Evolutionary conservation across 1,284 basidiomycete genomes (phyloP).

Genomic region (Trichosporon coremiiforme): DNA sequence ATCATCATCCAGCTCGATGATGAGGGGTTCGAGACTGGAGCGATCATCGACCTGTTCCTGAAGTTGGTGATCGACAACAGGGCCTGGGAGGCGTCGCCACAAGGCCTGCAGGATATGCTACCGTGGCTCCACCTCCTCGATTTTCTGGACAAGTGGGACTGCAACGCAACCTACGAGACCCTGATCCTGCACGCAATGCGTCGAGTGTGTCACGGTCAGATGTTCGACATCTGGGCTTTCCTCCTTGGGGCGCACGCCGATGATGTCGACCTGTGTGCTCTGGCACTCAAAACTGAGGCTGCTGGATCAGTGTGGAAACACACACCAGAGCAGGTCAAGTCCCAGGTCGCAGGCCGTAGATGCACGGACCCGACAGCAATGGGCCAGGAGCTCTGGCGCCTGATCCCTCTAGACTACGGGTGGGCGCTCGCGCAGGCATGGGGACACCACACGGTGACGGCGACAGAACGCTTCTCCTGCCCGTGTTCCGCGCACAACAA

Average conservation of each 20-base stretch:
- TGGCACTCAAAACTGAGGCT: background rate
- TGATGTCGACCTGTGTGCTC: background rate
- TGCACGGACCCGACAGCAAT: background rate
- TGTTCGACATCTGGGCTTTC: background rate
- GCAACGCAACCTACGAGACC: background rate
- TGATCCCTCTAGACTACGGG: background rate
- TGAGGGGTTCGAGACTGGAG: background rate
- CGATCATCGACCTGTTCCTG: background rate
- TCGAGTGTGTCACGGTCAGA: background rate
- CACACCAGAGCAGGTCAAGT: background rate
- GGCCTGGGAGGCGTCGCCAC: background rate
- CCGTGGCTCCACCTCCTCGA: background rate
- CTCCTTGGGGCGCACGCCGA: background rate
- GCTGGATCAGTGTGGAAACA: background rate
- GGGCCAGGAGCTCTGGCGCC: background rate
- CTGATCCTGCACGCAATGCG: background rate
- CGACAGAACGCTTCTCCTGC: background rate
- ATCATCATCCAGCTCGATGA: background rate
- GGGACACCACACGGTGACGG: background rate
- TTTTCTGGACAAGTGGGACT: background rate
- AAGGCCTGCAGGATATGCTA: background rate
- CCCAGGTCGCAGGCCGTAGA: background rate
- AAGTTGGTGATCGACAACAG: background rate
- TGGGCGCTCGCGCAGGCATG: background rate
- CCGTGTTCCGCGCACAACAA: background rate